Evolutionary conservation across 2,329 filamentous ascomycete genomes (phyloP).

Genomic region (Aspergillus fumigatiaffinis): DNA sequence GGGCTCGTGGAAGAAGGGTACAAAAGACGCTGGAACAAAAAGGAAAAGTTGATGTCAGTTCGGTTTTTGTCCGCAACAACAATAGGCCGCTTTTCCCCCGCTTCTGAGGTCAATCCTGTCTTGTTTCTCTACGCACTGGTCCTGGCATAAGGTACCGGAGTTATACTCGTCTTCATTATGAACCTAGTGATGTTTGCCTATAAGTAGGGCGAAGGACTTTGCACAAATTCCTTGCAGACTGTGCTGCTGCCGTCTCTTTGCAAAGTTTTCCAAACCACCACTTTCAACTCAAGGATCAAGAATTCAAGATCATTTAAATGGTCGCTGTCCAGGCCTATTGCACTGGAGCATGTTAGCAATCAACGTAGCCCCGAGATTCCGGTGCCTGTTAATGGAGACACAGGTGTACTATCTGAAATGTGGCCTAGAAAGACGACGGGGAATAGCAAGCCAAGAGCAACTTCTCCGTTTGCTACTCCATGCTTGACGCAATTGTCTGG

Average conservation of each 20-base stretch:
- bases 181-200: not conserved
- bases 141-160: not conserved
- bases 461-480: too few species aligned
- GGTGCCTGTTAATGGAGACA: too few species aligned
- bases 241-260: not conserved
- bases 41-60: not conserved
- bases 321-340: too few species aligned
- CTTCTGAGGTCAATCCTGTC: not conserved
- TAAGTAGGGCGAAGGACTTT: not conserved
- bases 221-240: not conserved
- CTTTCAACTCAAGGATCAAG: too few species aligned
- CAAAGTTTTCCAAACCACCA: too few species aligned
- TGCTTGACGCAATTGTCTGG: not conserved
- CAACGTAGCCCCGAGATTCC: too few species aligned
- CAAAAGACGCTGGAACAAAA: not conserved
- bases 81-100: slow-evolving; percentile 17
- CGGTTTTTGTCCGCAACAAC: slow-evolving; percentile 17
- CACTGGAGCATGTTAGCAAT: too few species aligned
- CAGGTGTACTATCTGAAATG: too few species aligned
- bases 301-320: too few species aligned
- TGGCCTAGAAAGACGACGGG: too few species aligned
- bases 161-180: not conserved
- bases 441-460: too few species aligned
- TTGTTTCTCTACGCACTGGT: not conserved
- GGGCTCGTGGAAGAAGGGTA: not conserved